Base-by-base conservation (phyloP, 768 basidiomycete species). In the Rhizopogon roseolus region DNA sequence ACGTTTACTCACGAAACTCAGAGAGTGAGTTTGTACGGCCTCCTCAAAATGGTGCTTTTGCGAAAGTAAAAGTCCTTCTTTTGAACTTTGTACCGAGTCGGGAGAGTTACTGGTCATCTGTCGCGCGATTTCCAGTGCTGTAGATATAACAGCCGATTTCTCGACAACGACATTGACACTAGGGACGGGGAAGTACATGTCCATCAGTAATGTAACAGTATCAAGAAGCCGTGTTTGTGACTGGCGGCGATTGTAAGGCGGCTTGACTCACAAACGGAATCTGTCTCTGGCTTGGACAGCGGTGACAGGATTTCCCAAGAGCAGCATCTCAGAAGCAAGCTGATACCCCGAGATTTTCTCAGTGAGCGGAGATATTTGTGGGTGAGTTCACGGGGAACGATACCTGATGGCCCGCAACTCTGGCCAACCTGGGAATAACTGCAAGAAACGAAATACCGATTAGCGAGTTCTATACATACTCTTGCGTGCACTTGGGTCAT, bases 141-240 rank as follows among this genome's bases (percentile, higher is more conserved):
- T 75, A 6, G 79, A 58, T 10, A 93, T 60, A 2, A 91, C 79
- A 0, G 72, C 60, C 36, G 65, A 56, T 37, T 73, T 65, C 9
- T 83, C 78, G 1, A 89, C 88, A 9, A 93, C 76, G 49, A 71
- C 63, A 68, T 92, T 93, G 44, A 93, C 84, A 64, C 89, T 88
- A 54, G 28, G 54, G 57, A 57, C 42, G 11, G 4, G n/a, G 57
- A 62, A 55, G 29, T 56, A 27, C 43, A 59, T 54, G 46, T 22
- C 22, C 46, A 60, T 40, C 28, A 44, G 22, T 16, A 44, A 29
- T 41, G 42, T 27, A 34, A 42, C 25, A 40, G 32, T 56, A 54
- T 51, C 27, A 40, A 49, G 36, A 34, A 27, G 29, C 38, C 34
- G 53, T 36, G 34, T 36, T 11, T 41, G 25, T 36, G 52, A 46